Percentiles rank a stretch among this genome's conserved stretches.
Conservation (phyloP, 768 basidiomycete species). For the Porphyrellus cyaneotinctus region DNA sequence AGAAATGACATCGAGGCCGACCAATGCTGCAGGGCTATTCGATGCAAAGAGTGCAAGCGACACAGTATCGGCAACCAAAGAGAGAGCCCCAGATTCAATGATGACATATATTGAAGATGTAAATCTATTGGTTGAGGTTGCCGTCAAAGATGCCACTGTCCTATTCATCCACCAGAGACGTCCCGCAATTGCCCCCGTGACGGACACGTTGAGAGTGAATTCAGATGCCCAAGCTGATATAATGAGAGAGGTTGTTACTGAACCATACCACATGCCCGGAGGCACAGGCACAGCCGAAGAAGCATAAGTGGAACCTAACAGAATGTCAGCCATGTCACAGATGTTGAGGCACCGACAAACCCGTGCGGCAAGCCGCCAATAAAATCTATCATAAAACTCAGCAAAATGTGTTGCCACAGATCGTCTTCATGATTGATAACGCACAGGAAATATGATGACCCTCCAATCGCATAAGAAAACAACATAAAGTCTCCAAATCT, state of each 20-base stretch:
- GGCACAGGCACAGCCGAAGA: background rate
- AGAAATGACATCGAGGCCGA: background rate
- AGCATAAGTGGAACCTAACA: background rate
- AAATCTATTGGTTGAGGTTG: background rate
- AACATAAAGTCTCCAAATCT: constrained; percentile 4
- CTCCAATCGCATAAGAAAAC: background rate
- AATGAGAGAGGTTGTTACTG: background rate
- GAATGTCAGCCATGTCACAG: background rate
- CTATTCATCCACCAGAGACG: background rate
- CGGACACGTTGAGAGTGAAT: background rate
- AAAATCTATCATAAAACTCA: background rate
- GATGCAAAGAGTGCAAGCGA: background rate
- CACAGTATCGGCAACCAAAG: background rate
- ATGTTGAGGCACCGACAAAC: background rate
- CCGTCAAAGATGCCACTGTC: background rate
- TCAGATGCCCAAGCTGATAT: background rate
- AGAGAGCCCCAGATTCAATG: background rate
- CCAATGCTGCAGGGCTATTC: background rate
- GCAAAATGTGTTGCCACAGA: background rate
- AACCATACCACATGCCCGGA: background rate
- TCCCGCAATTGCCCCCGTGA: background rate
- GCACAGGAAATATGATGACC: background rate
- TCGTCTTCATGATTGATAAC: background rate
- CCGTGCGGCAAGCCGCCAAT: background rate
- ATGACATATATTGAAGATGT: background rate